Conservation (phyloP, 2,329 filamentous ascomycete genomes). For the Exophiala bonariae region DNA sequence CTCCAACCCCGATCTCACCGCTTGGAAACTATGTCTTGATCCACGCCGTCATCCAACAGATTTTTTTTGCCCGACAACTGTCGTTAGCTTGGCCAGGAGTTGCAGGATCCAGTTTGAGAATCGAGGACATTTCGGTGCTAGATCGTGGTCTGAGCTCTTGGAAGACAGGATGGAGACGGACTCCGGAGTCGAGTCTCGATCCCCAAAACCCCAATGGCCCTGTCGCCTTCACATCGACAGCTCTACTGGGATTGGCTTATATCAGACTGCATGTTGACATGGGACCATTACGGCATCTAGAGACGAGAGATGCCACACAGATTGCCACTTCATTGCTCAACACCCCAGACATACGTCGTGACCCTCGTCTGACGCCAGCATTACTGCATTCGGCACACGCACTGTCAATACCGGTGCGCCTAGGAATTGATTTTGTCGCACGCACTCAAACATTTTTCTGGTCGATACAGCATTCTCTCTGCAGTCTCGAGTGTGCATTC, state of each 20-base stretch:
- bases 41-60: constrained; percentile 55
- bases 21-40: constrained; percentile 57
- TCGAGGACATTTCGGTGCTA: constrained; percentile 45
- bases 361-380: constrained; percentile 49
- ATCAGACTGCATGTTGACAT: constrained; percentile 50
- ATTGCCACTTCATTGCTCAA: constrained; percentile 48
- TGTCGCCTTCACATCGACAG: constrained; percentile 54
- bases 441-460: constrained; percentile 56
- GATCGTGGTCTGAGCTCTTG: constrained; percentile 51
- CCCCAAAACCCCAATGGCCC: constrained; percentile 54
- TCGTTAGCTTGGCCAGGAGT: constrained; percentile 46
- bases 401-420: constrained; percentile 54
- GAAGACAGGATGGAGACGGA: constrained; percentile 55
- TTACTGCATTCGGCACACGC: constrained; percentile 56
- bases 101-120: constrained; percentile 42
- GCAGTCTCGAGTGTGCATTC: constrained; percentile 55
- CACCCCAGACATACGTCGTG: constrained; percentile 44
- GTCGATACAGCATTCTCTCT: constrained; percentile 57
- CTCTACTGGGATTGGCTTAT: constrained; percentile 48
- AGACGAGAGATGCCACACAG: constrained; percentile 47
- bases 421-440: constrained; percentile 55
- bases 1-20: constrained; percentile 43
- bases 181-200: constrained; percentile 55
- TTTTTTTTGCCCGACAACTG: constrained; percentile 52
- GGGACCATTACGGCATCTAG: constrained; percentile 47